Evolutionary conservation across 371 early-diverging fungal species (phyloP), one percentile per base, ranked within the genome.

Genomic region (Mortierella sp.): DNA sequence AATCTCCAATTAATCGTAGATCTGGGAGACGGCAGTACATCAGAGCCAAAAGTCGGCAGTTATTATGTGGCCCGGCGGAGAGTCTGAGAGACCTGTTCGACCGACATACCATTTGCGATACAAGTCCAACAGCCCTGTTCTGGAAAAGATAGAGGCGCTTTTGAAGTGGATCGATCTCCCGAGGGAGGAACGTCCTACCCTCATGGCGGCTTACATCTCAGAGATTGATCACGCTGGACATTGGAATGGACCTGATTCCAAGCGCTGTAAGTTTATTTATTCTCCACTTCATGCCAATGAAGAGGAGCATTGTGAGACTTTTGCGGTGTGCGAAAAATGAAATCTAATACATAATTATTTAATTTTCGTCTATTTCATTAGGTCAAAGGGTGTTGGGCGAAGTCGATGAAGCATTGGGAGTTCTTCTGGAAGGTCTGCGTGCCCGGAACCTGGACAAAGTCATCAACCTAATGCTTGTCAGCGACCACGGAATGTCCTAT

Each of bases 401-500:
- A 55, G 94, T 95, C 55, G 99, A 98, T 85, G 75, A 75, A 9
- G 91, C 93, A 3, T 76, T 98, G 47, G 94, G 92, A 9, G 77
- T 88, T 52, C 88, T 98, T 50, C 45, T 94, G 70, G 77, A 85
- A 1, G 92, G 92, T 26, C 76, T 98, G 0, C 87, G 83, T 4
- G 74, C 79, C 14, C 89, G 96, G 57, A 92, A 93, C 47, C 78
- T 97, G 57, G 91, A 92, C 50, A 72, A 91, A 1, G 88, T 92
- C 45, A 94, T 95, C 44, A 95, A 98, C 83, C 73, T 97, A 21
- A 90, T 99, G n/a, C 83, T 98, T 34, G 91, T 91, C n/a, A 93
- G 97, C 77, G 98, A 98, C 86, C 99, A 98, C 78, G 98, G 99
- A 2, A 98, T 99, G 98, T 91, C 96, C 10, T 81, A 89, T 48